Evolutionary conservation across 2,329 filamentous ascomycete genomes (phyloP), one percentile per base, ranked within the genome.

Genomic region (Scedosporium dehoogii): DNA sequence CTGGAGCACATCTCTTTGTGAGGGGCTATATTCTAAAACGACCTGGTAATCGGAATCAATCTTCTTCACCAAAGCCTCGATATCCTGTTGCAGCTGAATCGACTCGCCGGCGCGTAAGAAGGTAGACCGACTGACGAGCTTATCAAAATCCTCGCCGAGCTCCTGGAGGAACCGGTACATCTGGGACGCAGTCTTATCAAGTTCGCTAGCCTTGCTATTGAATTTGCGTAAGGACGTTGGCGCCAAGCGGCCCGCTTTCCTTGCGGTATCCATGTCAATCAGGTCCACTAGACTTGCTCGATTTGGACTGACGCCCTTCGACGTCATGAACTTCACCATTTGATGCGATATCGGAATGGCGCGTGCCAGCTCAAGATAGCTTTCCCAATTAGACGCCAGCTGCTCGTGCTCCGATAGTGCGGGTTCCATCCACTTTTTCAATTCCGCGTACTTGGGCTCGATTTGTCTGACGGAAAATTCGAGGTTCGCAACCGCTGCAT

Each of bases 1-100:
- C 68, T 86, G 84, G 1, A 80, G 76, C 16, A 86, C 70, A 66
- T 85, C 85, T 44, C 79, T 77, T 67, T 86, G 78, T 48, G 86
- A 86, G 66, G 85, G 84, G 1, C 85, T 78, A 65, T 92, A 87
- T 5, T 83, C 81, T 55, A 91, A 78, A 10, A 91, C 85, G 66
- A 90, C 87, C 67, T 92, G 88, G 70, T 91, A 90, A 73, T 97
- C 94, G 5, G 88, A 90, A 58, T 87, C 86, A 59, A 99, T 89
- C 74, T 97, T 97, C 69, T 86, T 91, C 60, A 87, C 87, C 62
- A 97, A 81, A 0, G 90, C 88, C 70, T 93, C 88, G 53, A 97
- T 91, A 71, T 97, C 94, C 65, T 91, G 84, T 59, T 94, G 79
- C 6, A 96, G 78, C 65, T 88, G 85, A 23, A 78, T 74, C 4